These are phyloP conservation scores for Pythium monospermum DNA, from an alignment of 352 stramenopile genomes.

Conservation along the genomic window DNA sequence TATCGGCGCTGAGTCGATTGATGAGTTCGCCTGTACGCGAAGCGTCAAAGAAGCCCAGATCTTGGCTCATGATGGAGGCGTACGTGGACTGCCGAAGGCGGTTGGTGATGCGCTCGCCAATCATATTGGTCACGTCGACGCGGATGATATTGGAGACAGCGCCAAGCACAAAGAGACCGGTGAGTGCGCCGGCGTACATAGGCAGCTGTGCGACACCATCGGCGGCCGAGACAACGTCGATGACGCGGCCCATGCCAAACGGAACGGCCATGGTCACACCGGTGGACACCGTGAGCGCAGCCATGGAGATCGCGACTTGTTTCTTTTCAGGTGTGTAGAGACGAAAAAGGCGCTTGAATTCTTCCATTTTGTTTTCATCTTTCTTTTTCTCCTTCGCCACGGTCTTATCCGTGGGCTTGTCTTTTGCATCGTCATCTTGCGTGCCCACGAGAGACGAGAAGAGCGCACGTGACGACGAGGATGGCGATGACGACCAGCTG, in stretches of 20 bases:
- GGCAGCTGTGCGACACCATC: constrained; percentile 39
- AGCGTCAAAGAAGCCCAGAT: constrained; percentile 89
- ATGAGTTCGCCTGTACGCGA: constrained; percentile 89
- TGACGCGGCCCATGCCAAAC: constrained; percentile 79
- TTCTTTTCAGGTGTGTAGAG: constrained; percentile 74
- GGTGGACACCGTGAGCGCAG: constrained; percentile 57
- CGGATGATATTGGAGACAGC: constrained; percentile 69
- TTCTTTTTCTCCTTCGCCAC: constrained; percentile 3
- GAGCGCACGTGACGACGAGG: constrained; percentile 4
- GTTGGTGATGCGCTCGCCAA: constrained; percentile 81
- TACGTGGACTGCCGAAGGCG: constrained; percentile 75
- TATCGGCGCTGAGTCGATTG: constrained; percentile 89
- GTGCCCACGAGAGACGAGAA: constrained; percentile 24
- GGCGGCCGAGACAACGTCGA: constrained; percentile 59
- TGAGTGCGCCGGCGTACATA: constrained; percentile 47
- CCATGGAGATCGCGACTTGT: constrained; percentile 53
- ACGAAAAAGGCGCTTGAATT: constrained; percentile 20
- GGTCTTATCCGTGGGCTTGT: constrained; percentile 4
- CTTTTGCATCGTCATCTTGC: constrained; percentile 9
- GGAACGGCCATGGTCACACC: constrained; percentile 74
- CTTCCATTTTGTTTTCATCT: constrained; percentile 6
- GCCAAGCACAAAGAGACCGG: constrained; percentile 60
- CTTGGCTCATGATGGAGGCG: constrained; percentile 77
- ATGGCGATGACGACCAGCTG: neutral
- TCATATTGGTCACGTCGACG: constrained; percentile 82